Conservation (phyloP, 2,329 filamentous ascomycete genomes). For the Colletotrichum sp. region DNA sequence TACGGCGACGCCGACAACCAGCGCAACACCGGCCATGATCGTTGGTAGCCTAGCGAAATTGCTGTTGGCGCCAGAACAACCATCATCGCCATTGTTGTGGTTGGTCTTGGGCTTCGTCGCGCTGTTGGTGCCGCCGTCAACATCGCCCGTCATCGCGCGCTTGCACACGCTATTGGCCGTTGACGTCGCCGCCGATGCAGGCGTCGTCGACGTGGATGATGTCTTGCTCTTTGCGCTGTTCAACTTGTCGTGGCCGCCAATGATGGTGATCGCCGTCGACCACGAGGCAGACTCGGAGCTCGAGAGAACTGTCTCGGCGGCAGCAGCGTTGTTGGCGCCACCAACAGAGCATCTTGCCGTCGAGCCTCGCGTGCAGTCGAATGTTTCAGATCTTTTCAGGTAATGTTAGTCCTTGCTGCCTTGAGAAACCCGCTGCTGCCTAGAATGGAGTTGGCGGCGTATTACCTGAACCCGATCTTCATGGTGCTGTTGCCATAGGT, state of each 20-base stretch:
- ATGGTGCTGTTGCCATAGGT: conserved; percentile 10
- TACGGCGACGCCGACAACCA: not conserved
- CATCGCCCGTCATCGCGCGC: not conserved
- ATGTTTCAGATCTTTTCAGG: not conserved
- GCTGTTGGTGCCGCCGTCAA: not conserved
- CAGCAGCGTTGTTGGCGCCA: not conserved
- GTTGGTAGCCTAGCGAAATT: not conserved
- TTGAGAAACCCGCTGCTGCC: not conserved
- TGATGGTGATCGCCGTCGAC: conserved; percentile 15
- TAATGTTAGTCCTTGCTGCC: not conserved
- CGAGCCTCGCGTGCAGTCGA: conserved; percentile 4
- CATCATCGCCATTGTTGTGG: not conserved
- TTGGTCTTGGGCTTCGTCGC: not conserved
- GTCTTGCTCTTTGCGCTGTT: not conserved
- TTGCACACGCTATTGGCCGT: not conserved
- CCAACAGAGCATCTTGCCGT: not conserved
- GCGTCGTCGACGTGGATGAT: not conserved
- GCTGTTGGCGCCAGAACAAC: not conserved
- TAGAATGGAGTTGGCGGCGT: not conserved
- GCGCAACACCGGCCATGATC: not conserved
- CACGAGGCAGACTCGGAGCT: not conserved
- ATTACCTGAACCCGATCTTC: not conserved
- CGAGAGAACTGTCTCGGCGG: not conserved
- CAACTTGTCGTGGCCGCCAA: conserved; percentile 2
- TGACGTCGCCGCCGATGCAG: not conserved